Conservation (phyloP, 495 filamentous ascomycete species). For the Chaetomium fimeti region DNA sequence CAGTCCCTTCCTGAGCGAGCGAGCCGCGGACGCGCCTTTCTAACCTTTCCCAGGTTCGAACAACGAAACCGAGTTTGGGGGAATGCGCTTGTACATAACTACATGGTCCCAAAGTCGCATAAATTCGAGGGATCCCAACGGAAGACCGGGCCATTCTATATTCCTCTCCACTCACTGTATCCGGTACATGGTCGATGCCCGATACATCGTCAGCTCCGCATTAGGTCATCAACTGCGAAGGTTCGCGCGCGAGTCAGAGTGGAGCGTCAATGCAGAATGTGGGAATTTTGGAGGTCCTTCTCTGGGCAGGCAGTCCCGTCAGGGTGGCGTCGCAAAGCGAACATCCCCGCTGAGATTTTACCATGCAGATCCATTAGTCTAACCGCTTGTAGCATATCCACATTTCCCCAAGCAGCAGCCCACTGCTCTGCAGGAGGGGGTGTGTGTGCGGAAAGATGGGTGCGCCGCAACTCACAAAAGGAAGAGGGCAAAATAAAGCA, state of each 20-base stretch:
- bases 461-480: not conserved
- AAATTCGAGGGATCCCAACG: too few species aligned
- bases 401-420: not conserved
- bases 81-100: too few species aligned
- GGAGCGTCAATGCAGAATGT: constrained; percentile 13
- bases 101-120: too few species aligned
- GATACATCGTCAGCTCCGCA: not conserved
- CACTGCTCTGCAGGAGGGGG: not conserved
- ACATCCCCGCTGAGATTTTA: constrained; percentile 4
- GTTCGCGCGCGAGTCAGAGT: constrained; percentile 22
- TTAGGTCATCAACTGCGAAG: constrained; percentile 5
- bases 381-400: constrained; percentile 1
- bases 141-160: too few species aligned
- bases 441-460: not conserved
- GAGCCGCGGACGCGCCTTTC: not conserved
- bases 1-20: not conserved
- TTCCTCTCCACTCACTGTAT: too few species aligned
- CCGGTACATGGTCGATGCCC: not conserved
- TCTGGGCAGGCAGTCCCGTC: constrained; percentile 5
- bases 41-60: not conserved
- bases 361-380: constrained; percentile 8
- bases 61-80: too few species aligned
- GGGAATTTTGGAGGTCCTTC: constrained; percentile 9
- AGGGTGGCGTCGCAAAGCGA: constrained; percentile 4
- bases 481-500: not conserved